Base-by-base conservation (phyloP, 371 early-diverging fungal genomes). In the Mucor mucedo region DNA sequence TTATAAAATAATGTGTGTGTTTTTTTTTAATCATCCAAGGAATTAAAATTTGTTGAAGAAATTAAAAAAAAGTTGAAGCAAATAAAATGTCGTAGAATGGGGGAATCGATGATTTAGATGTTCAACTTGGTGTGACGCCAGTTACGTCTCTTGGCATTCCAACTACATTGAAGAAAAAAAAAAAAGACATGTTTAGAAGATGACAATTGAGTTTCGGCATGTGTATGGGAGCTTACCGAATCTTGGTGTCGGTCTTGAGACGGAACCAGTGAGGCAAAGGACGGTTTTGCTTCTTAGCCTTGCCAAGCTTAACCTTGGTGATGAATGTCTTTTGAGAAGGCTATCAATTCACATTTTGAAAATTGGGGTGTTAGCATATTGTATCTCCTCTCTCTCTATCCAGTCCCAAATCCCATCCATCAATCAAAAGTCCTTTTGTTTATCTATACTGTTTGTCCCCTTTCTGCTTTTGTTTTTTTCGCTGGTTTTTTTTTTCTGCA, bases 91-190 rank as follows among this genome's bases (percentile, higher is more conserved):
- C 21, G 21, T 21, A 21, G 1, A 21, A 0, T 21, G 21, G 21
- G 21, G 21, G 21, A 21, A 21, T 21, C n/a, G 44, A 10, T 30
- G 50, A 50, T 63, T 93, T 94, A 95, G 74, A 96, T 78, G 87
- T 92, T 91, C 78, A 96, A 86, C 95, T 98, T 97, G 84, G 96
- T 97, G 79, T 95, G 93, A 83, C 97, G 91, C 98, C 98, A 98
- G 95, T 98, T 90, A 72, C 98, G 93, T 71, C 98, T 93, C 94
- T 98, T 98, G 73, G 95, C 89, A 88, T 97, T 98, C 93, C 97
- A 98, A 72, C 95, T 87, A 66, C 14, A 16, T 13, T 28, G 3
- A 0, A 28, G 2, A 49, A 30, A 29, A 7, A 13, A 4, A 50
- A 11, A 4, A 50, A 29, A 8, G n/a, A n/a, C n/a, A 50, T 13